Evolutionary conservation across 169 alveolate species (phyloP).

Genomic region (Cryptosporidium muris): DNA sequence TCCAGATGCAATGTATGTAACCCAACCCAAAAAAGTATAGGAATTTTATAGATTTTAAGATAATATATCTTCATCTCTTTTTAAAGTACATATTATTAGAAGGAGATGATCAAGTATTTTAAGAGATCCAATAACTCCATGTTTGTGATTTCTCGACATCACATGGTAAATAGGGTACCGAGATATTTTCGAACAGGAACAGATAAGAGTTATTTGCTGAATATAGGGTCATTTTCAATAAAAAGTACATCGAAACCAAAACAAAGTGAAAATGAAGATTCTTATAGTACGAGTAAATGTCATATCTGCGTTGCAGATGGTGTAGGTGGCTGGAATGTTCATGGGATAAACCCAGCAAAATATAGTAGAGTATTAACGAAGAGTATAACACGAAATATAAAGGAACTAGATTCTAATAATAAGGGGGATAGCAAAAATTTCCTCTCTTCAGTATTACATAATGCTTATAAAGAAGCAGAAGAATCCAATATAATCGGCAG

Average conservation of each 20-base stretch:
- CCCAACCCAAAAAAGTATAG: not conserved
- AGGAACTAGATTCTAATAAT: not conserved
- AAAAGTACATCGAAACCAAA: conserved; percentile 39
- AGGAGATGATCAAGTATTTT: not conserved
- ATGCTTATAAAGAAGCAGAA: conserved; percentile 11
- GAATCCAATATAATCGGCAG: conserved; percentile 52
- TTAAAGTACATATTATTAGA: no score
- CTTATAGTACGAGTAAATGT: conserved; percentile 20
- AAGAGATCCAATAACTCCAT: not conserved
- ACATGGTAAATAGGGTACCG: no score
- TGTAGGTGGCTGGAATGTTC: conserved; percentile 65
- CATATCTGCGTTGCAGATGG: conserved; percentile 66
- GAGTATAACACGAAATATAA: not conserved
- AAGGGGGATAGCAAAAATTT: not conserved
- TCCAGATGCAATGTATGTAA: not conserved
- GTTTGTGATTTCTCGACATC: not conserved
- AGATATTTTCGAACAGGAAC: no score
- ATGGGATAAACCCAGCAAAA: conserved; percentile 45
- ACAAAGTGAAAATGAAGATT: conserved; percentile 53
- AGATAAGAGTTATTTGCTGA: not conserved
- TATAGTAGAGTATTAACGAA: conserved; percentile 35
- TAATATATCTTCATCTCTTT: no score
- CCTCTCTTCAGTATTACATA: conserved; percentile 12
- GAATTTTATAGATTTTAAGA: no score
- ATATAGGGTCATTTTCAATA: conserved; percentile 31